Evolutionary conservation across 2,329 filamentous ascomycete genomes (phyloP), one percentile per base, ranked within the genome.

Genomic region (Xylaria sp.): DNA sequence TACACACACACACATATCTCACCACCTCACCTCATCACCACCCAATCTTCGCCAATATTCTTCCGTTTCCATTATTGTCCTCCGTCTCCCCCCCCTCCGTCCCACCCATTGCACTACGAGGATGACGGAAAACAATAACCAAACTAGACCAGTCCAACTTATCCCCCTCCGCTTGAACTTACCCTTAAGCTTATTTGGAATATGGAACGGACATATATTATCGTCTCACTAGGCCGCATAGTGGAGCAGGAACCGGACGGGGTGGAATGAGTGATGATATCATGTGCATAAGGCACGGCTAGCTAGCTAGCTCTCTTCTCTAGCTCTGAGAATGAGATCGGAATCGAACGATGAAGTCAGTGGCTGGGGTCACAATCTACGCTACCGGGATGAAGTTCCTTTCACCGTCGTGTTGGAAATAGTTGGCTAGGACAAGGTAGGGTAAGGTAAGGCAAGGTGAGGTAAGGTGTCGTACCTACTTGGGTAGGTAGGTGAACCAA

Each of bases 251-350:
- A 15, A 33, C 5, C 38, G 15, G 38, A 40, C 38, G 38, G 13
- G 38, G 38, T 40, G 13, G 38, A n/a, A 42, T 58, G 20, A 26
- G 38, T 1, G 36, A 46, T 59, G 56, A 59, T 59, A 46, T 59
- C 56, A 59, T 59, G 23, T 33, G 40, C 38, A 13, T 46, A 31
- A 15, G 51, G 23, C 17, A 20, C 31, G 48, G 48, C 11, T 38
- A 38, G 36, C 48, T 26, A 13, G 20, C 20, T 49, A 51, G 15
- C n/a, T 53, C 49, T 33, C n/a, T 28, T 13, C n/a, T 38, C 31
- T n/a, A 53, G 49, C 49, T 31, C 26, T 11, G 15, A n/a, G n/a
- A n/a, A 53, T 33, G 15, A 31, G 13, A 53, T 53, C 49, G 49
- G 15, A 5, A 53, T 53, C 49, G 49, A 13, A 6, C 28, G 28